These are phyloP conservation scores for Yarrowia galli DNA, from an alignment of 1,139 yeast genomes.

Conservation along the genomic window DNA sequence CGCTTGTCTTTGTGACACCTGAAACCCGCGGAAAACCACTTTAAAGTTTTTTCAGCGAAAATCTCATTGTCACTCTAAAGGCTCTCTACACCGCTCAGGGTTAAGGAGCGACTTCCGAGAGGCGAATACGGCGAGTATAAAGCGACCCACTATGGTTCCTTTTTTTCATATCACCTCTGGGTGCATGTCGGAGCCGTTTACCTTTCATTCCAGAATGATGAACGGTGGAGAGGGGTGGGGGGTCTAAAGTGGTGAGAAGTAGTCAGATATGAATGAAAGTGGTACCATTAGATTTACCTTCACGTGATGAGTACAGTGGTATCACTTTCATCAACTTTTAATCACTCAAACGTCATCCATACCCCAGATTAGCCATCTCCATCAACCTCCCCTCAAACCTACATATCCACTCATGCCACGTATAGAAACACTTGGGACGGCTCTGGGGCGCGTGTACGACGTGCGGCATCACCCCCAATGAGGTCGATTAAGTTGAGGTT, in stretches of 20 bases:
- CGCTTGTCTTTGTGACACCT: neutral
- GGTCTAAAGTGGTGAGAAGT: neutral
- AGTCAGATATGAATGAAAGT: no score
- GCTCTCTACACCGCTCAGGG: no score
- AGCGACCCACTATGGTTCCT: neutral
- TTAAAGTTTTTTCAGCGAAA: no score
- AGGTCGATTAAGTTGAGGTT: neutral
- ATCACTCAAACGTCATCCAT: no score
- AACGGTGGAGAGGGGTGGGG: neutral
- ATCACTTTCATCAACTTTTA: no score
- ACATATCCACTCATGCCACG: neutral
- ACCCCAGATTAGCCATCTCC: no score
- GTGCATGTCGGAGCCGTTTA: neutral
- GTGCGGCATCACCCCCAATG: neutral
- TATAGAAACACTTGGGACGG: neutral
- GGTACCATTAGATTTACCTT: no score
- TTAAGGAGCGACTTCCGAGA: neutral
- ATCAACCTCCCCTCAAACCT: no score
- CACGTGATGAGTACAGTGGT: no score
- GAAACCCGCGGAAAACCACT: neutral
- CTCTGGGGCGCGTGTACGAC: neutral
- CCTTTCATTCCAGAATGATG: neutral
- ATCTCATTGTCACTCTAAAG: no score
- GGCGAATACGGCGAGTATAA: neutral
- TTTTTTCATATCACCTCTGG: neutral